phyloP scores from a whole-genome alignment of 169 alveolate species.

The Neospora caninum region DNA sequence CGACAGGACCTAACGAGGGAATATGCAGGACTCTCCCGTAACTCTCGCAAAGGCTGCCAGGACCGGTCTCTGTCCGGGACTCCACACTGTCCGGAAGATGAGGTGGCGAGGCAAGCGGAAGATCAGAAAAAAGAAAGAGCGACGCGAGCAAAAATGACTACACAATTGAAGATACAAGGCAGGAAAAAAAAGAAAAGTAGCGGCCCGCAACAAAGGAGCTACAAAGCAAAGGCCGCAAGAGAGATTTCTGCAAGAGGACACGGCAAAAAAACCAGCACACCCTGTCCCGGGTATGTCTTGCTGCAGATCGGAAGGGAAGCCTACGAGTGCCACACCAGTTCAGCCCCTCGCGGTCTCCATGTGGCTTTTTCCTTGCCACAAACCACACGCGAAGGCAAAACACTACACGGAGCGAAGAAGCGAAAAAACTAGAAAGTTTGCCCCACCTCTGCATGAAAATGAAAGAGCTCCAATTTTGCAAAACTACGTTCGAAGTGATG shows the following conservation, averaged over 20 bases:
- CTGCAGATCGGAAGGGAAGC: not conserved
- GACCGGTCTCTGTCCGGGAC: not conserved
- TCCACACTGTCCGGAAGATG: not conserved
- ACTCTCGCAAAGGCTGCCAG: not conserved
- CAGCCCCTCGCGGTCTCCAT: conserved; percentile 9
- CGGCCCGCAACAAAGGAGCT: not conserved
- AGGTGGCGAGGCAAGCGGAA: not conserved
- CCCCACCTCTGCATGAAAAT: not conserved
- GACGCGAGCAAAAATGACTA: not conserved
- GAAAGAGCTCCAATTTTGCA: not conserved
- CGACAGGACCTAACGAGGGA: not conserved
- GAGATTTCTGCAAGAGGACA: not conserved
- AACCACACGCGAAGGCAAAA: not conserved
- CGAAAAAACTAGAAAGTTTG: not conserved
- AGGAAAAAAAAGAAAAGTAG: not conserved
- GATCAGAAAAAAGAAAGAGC: not conserved
- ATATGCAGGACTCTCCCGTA: not conserved
- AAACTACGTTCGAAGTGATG: not conserved
- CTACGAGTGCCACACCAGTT: not conserved
- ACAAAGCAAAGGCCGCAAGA: not conserved
- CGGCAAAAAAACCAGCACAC: not conserved
- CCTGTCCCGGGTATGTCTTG: not conserved
- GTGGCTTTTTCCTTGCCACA: not conserved
- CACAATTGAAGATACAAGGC: not conserved
- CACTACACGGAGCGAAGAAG: not conserved